Evolutionary conservation across 805 yeast genomes (phyloP), one percentile per base, ranked within the genome.

Genomic region (Yamadazyma olivae): DNA sequence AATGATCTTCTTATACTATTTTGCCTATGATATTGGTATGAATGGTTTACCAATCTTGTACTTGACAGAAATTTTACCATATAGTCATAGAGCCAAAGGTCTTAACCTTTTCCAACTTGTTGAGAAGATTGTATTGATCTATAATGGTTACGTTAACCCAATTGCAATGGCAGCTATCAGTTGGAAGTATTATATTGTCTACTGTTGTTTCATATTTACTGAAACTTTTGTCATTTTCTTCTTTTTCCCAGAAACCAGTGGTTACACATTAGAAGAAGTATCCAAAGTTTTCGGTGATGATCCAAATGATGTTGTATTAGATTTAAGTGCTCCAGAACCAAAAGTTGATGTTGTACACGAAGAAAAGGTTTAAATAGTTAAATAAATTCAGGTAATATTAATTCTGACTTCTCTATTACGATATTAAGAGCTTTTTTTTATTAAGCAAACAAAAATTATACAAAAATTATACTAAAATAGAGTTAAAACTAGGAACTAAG

Each of bases 41-140:
- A 68, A 70, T 39, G 76, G 76, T 34, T 57, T 71, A 36, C 74
- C 75, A 34, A 64, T 53, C 49, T 47, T 70, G 30, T 74, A 73
- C 49, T 46, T 65, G 34, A 69, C 78, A 26, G 79, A 70, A 46
- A 45, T 59, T 40, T 51, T 61, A 44, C 64, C 66, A 5, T 61
- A 55, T 49, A 45, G 56, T 20, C 59, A 61, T 48, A 53, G 75
- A 45, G 68, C 73, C 15, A 67, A 67, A 50, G 74, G 71, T 30
- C 41, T 64, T 27, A 60, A 56, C 35, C 33, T 67, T 24, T 54
- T 54, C 48, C 50, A 42, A 30, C 40, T 51, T 30, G 32, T 47
- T 24, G 48, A 41, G 29, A 51, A 49, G 19, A 21, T 48, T 10
- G 41, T 51, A 19, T 40, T 46, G 32, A 39, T 61, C 17, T 60